Evolutionary conservation across 768 basidiomycete species (phyloP), one percentile per base, ranked within the genome.

Genomic region (Calocybe gangraenosa): DNA sequence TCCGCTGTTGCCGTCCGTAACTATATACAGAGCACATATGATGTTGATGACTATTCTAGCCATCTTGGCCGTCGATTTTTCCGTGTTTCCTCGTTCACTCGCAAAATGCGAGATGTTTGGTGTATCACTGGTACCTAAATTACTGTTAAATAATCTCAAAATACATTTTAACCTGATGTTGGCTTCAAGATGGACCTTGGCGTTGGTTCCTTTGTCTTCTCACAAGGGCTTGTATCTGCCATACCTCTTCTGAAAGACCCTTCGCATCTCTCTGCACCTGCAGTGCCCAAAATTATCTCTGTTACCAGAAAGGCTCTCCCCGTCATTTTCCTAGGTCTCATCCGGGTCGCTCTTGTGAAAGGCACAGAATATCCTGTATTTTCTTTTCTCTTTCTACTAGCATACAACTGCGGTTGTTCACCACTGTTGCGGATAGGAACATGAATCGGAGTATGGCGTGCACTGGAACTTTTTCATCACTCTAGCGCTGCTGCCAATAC

Each of bases 381-480:
- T n/a, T n/a, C 25, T 11, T 28, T 28, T 28, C 25, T 28, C 6
- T 28, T 28, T 11, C 25, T 28, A 28, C 6, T 11, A 6, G 11
- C 6, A 28, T 11, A 28, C 25, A 6, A 28, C 6, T 11, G 25
- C 11, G 25, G 11, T 28, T 6, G 11, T 33, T 42, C 22, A 43
- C 43, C 42, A 17, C 30, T 37, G 19, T 22, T 47, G 28, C 28
- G 31, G 18, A 18, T 23, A 71, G 94, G 96, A 98, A 69, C 96
- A 98, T 48, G 84, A 87, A 44, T 85, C 93, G 0, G 96, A 99
- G 66, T 98, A 98, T 52, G 96, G 96, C 0, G 80, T 81, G 0
- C 95, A 98, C 56, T 99, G 96, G 96, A 98, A 98, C 61, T 97
- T 98, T 66, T 99, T 99, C 74, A 76, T 98, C 54, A 97, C 96